Evolutionary conservation across 441 rosid species (phyloP), one percentile per base, ranked within the genome.

Genomic region (Capsella rubella): DNA sequence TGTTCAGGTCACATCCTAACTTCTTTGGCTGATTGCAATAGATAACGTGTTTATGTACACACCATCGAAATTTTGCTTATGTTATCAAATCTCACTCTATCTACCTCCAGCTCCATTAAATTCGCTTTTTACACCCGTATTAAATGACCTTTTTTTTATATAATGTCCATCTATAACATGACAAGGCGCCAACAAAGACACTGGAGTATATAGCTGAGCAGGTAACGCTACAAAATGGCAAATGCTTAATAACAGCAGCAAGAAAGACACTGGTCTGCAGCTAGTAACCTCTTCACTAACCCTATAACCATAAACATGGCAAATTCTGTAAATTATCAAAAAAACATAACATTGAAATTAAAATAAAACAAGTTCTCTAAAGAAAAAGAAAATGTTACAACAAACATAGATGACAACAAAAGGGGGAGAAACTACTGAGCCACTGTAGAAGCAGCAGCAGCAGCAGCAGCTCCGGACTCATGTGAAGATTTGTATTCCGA

Each of bases 401-500:
- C 69, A 52, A 13, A 63, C 42, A 39, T 52, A 47, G 25, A 50
- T 67, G 62, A 66, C 74, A 71, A 82, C 85, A 82, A 54, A 49
- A n/a, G 3, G 15, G 13, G 4, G 7, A 8, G 69, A 32, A 43
- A 28, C 72, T 71, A 71, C 68, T 51, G 73, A 50, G 76, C 39
- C 71, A 25, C 28, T 42, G 74, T 45, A 12, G 73, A 40, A 16
- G 64, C 15, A 5, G 68, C 37, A 34, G 37, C 49, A 16, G 64
- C 15, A 5, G 68, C 37, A 34, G 37, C 49, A 55, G 75, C 62
- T 58, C 66, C 76, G 1, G 73, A 11, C 11, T 84, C 91, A 52
- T 81, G 71, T 47, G 84, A 78, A 61, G 90, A 82, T 43, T 69
- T 84, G 69, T 87, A 85, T 66, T 85, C 85, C 85, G 67, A 52